These are phyloP conservation scores for Stachybotrys chlorohalonatus DNA, from an alignment of 2,329 filamentous ascomycete genomes.

Conservation along the genomic window DNA sequence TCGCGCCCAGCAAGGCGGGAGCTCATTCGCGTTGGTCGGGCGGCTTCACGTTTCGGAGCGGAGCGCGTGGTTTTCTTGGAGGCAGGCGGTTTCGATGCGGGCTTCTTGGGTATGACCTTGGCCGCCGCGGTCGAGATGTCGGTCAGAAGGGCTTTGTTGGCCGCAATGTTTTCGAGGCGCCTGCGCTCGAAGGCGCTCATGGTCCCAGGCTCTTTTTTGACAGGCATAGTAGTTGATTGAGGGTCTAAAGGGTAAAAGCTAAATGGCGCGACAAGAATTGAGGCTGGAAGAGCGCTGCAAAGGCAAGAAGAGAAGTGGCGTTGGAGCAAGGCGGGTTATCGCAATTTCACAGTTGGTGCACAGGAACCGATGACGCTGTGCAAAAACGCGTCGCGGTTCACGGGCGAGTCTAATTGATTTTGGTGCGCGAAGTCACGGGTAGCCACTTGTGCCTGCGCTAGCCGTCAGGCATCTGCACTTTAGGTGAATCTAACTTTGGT, in stretches of 20 bases:
- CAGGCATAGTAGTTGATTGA: conserved; percentile 28
- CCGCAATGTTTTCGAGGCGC: conserved; percentile 76
- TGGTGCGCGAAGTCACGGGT: conserved; percentile 22
- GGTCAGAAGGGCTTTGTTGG: conserved; percentile 72
- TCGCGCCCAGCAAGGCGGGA: conserved; percentile 48
- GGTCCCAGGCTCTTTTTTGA: conserved; percentile 30
- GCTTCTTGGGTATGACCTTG: conserved; percentile 54
- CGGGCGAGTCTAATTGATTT: conserved; percentile 11
- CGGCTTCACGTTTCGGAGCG: conserved; percentile 35
- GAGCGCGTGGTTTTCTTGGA: conserved; percentile 20
- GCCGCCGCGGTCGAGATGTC: conserved; percentile 66
- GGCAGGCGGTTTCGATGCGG: conserved; percentile 31
- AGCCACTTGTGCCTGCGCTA: too few relatives aligned
- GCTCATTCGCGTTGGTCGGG: conserved; percentile 46
- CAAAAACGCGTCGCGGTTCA: conserved; percentile 7
- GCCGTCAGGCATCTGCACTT: too few relatives aligned
- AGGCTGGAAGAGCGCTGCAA: not conserved
- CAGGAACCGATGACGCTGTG: not conserved
- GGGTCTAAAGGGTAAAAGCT: not conserved
- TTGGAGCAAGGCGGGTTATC: not conserved
- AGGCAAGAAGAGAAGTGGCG: too few relatives aligned
- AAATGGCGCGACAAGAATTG: not conserved
- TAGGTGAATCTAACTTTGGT: too few relatives aligned
- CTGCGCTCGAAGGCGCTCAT: conserved; percentile 83
- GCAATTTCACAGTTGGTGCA: not conserved